Percentiles rank a stretch among this genome's conserved stretches.
Conservation (phyloP, 495 filamentous ascomycete genomes). For the Hyaloscypha finlandica region DNA sequence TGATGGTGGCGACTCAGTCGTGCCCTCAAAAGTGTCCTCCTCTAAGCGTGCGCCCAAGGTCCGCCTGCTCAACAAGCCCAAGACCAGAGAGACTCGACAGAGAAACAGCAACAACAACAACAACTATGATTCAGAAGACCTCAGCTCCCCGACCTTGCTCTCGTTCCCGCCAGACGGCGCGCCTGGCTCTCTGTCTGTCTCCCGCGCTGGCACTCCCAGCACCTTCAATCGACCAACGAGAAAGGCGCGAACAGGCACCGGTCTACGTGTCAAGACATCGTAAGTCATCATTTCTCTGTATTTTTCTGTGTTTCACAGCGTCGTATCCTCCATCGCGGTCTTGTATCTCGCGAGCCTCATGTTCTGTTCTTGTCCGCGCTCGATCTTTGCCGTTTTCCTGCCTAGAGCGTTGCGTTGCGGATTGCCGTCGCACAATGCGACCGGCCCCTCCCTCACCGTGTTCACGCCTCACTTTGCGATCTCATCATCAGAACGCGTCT, state of each 20-base stretch:
- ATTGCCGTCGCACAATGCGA: conserved; percentile 31
- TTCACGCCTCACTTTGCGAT: conserved; percentile 15
- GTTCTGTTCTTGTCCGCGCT: conserved; percentile 4
- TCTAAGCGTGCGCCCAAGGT: conserved; percentile 29
- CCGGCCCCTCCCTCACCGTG: conserved; percentile 21
- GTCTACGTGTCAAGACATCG: conserved; percentile 69
- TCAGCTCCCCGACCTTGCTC: conserved; percentile 32
- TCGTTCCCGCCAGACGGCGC: conserved; percentile 33
- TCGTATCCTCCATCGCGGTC: not conserved
- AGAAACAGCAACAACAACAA: conserved; percentile 28
- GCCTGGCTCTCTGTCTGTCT: conserved; percentile 47
- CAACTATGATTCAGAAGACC: conserved; percentile 42
- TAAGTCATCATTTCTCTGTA: conserved; percentile 48
- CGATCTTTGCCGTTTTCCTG: conserved; percentile 22
- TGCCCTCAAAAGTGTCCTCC: conserved; percentile 5
- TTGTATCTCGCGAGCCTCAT: conserved; percentile 5
- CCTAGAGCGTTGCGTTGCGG: conserved; percentile 22
- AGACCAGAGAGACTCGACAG: conserved; percentile 29
- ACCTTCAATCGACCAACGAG: conserved; percentile 51
- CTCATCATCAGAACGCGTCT: not conserved
- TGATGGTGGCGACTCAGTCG: conserved; percentile 21
- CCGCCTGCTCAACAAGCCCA: conserved; percentile 35
- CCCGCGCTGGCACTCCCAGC: conserved; percentile 57
- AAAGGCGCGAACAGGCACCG: conserved; percentile 52
- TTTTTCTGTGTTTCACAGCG: conserved; percentile 10